These are phyloP conservation scores for Tolypocladium sp. DNA, from an alignment of 2,329 filamentous ascomycete genomes.

Conservation along the genomic window DNA sequence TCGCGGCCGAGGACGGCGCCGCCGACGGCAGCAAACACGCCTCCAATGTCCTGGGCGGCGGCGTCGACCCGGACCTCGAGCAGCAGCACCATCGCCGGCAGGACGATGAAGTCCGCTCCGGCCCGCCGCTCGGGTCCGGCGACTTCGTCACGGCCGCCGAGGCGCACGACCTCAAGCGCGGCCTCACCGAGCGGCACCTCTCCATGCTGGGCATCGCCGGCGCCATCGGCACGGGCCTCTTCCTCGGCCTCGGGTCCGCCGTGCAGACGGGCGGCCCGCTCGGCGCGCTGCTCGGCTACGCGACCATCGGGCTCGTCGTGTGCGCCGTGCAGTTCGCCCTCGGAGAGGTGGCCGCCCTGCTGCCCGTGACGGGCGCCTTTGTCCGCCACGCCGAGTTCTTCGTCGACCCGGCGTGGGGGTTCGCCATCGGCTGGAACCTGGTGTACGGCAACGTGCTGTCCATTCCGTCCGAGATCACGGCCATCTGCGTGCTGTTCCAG, in stretches of 20 bases:
- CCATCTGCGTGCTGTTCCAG: conserved; percentile 52
- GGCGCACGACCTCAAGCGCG: conserved; percentile 36
- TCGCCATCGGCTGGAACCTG: conserved; percentile 44
- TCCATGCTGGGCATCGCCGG: conserved; percentile 55
- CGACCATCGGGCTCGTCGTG: conserved; percentile 46
- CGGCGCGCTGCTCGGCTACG: conserved; percentile 41
- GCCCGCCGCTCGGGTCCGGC: conserved; percentile 10
- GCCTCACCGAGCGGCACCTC: conserved; percentile 33
- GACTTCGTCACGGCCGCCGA: conserved; percentile 37
- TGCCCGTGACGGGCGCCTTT: conserved; percentile 55
- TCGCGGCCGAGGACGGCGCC: background rate
- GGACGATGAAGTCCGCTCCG: background rate
- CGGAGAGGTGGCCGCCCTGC: conserved; percentile 50
- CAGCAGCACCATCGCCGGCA: background rate
- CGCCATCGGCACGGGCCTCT: conserved; percentile 51
- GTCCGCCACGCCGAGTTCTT: conserved; percentile 51
- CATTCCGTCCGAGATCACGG: conserved; percentile 52
- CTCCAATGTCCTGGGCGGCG: background rate
- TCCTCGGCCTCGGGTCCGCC: conserved; percentile 47
- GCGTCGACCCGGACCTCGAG: background rate
- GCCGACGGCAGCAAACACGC: background rate
- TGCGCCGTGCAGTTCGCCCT: conserved; percentile 50
- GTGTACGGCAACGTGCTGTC: conserved; percentile 46
- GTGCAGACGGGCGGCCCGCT: conserved; percentile 40
- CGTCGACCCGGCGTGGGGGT: conserved; percentile 51